Percentiles rank a stretch among this genome's conserved stretches.
phyloP scores from a whole-genome alignment of 2,329 filamentous ascomycete genomes.

The Periconia sp. region DNA sequence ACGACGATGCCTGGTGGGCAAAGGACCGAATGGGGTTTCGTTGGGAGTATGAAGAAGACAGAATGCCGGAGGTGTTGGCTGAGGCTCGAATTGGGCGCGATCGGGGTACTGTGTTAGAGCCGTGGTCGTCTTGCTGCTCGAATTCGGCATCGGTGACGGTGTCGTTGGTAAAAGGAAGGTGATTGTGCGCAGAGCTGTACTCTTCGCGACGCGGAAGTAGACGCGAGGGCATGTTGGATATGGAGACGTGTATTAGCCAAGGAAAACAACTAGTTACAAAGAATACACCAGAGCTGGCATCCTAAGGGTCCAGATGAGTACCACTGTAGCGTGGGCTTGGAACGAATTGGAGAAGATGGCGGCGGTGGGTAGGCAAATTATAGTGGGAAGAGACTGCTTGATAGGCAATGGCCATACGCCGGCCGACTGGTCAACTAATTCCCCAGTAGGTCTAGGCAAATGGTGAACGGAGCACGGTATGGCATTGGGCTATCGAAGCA shows the following conservation, averaged over 20 bases:
- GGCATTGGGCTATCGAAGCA: not conserved
- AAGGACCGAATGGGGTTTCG: slow-evolving; percentile 70
- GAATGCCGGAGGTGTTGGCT: slow-evolving; percentile 21
- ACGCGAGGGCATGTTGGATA: slow-evolving; percentile 23
- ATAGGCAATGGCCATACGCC: not conserved
- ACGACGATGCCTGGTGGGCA: slow-evolving; percentile 66
- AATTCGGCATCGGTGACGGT: slow-evolving; percentile 32
- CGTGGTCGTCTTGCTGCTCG: slow-evolving; percentile 20
- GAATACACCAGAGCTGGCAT: not conserved
- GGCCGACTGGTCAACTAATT: not conserved
- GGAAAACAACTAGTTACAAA: not conserved
- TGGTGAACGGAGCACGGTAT: not conserved
- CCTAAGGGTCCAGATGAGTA: not conserved
- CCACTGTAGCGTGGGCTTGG: not conserved
- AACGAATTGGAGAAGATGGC: not conserved
- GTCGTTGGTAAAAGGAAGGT: slow-evolving; percentile 37
- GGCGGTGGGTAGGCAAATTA: not conserved
- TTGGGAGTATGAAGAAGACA: slow-evolving; percentile 34
- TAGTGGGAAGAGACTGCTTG: not conserved
- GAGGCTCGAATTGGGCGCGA: slow-evolving; percentile 29
- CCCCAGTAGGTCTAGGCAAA: not conserved
- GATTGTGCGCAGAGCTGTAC: slow-evolving; percentile 20
- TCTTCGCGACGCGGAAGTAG: slow-evolving; percentile 19
- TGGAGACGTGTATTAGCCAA: not conserved
- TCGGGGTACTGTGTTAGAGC: slow-evolving; percentile 26